Evolutionary conservation across 345 rosid species (phyloP), one percentile per base, ranked within the genome.

Genomic region (Citrus glauca): DNA sequence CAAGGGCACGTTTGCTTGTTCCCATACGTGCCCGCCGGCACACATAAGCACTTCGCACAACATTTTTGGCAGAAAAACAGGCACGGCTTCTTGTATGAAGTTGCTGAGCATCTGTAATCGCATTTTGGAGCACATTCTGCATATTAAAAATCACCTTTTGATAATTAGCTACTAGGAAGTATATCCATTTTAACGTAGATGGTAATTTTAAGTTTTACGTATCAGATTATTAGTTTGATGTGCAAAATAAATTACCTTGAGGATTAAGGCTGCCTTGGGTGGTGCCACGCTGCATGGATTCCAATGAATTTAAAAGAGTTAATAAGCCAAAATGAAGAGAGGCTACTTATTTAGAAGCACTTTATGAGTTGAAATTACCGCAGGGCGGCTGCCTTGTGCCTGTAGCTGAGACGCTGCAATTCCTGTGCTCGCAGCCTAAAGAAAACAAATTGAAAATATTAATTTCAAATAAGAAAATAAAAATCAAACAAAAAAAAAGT

Each of bases 21-120:
- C 11, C 93, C 93, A 33, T 86, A 89, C 27, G 89, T 85, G 19
- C 98, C 97, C 0, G 95, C 84, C 45, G 98, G 98, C 40, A 94
- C 97, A 80, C 91, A 92, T 68, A 88, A 85, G 83, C 97, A 92
- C 78, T 81, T 84, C 25, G 65, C 86, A 55, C 97, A 92, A 72
- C 97, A 92, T 28, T 90, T 88, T 28, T 83, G 87, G 71, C 97
- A 92, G 78, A 89, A 90, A 81, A 87, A 87, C 87, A 90, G 69
- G 86, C 94, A 90, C 65, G 92, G 87, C 81, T 89, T 86, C 84
- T 85, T 82, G 83, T 81, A 66, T 2, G 87, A 61, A 10, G 91
- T 88, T 20, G 68, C 84, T 1, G 83, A 80, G 78, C 91, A 88
- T 77, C 91, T 80, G 5, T 24, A 45, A 0, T 38, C 56, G 89